Evolutionary conservation across 129 eudicot genomes (phyloP), one percentile per base, ranked within the genome.

Genomic region (Pittosporum tobira): DNA sequence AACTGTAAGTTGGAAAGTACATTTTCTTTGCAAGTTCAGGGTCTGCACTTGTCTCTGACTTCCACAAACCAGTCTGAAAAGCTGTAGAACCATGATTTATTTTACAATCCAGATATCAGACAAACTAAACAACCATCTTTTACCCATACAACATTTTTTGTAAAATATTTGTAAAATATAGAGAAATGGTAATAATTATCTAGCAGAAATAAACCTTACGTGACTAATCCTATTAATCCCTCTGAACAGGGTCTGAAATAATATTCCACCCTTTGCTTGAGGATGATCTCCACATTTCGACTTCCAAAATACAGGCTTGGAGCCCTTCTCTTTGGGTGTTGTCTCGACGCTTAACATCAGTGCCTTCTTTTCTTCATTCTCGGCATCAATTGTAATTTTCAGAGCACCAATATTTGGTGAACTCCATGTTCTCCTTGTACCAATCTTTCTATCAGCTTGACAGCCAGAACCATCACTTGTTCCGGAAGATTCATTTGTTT

Each of bases 261-360:
- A 65, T 12, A 59, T 49, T 49, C 71, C 77, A 57, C 71, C 63
- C 57, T 46, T 68, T 9, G 51, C 62, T 20, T 31, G 59, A 29
- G 43, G 55, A 61, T 12, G 53, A 47, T 49, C 55, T 38, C 79
- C 84, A 67, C 37, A 53, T 40, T 63, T 57, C 36, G 67, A 47
- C 62, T 64, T 72, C 81, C 82, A 75, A 71, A 68, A 72, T 25
- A 53, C 51, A 46, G 78, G 62, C 19, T 54, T 81, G 22, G 57
- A 73, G 44, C 86, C 87, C 64, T 85, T 82, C 49, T 78, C 97
- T 69, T 82, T 82, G 0, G 95, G 81, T 58, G 88, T 85, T 28
- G 73, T 74, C 63, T 83, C 84, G 27, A 38, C 29, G 59, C 64
- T 48, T 37, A 67, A 55, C 57, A 67, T 37, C 51, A 75, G 48